Evolutionary conservation across 176 grass and related monocot genomes (phyloP), one percentile per base, ranked within the genome.

Genomic region (Eragrostis curvula): DNA sequence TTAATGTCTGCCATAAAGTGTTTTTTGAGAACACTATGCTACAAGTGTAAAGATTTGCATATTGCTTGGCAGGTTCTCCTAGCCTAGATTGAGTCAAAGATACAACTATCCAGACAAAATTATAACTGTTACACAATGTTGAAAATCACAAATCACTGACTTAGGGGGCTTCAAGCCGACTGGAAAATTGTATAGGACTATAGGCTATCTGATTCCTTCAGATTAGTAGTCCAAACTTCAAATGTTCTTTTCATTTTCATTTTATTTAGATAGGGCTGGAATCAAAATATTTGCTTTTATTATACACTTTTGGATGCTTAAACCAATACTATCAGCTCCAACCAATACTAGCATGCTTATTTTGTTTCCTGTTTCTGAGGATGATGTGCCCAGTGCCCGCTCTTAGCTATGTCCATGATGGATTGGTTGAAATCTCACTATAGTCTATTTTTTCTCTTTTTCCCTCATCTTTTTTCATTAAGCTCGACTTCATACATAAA

Each of bases 371-470:
- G 12, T 81, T 85, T 55, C 45, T 76, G 39, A 81, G 64, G 21
- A 81, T 77, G 46, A 55, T n/a, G 3, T 85, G 71, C 77, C 74
- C n/a, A 49, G 13, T 72, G 36, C 25, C 55, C 29, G 66, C 36
- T 69, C 66, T 81, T 80, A 74, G 79, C 49, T 25, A 36, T 67
- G 49, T 32, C 59, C n/a, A 86, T 60, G 29, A 68, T 90, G 59
- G 79, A 60, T 90, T 45, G 7, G 73, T 78, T 82, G 79, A 79
- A 60, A 86, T 83, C n/a, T 77, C 79, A 86, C 69, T 73, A 32
- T 86, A 66, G 11, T 57, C 42, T 49, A 49, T 52, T 24, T 82
- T 48, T 74, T 67, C 7, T 20, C 7, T 25, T 64, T 75, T 75
- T 81, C 13, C 12, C 30, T 46, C 58, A 61, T 72, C 6, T 59